Percentiles rank a stretch among this genome's conserved stretches.
phyloP scores from a whole-genome alignment of 148 eudicot species.

The Heliosperma pusillum region DNA sequence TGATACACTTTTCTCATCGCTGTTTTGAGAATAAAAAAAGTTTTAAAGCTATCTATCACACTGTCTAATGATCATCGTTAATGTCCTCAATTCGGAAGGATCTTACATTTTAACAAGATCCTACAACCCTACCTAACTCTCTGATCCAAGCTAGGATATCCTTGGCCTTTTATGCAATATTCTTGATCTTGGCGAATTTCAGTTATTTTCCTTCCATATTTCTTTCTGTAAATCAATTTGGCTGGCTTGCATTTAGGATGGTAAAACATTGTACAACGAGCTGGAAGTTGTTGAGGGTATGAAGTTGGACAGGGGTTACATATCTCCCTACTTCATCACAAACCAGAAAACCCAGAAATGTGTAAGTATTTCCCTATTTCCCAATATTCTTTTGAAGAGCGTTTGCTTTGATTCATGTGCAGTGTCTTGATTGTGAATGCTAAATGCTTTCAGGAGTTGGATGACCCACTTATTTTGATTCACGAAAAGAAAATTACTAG shows the following conservation, averaged over 20 bases:
- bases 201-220: neutral
- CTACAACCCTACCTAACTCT: neutral
- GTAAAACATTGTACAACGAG: constrained; percentile 68
- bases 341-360: constrained; percentile 93
- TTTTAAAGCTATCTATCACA: no score
- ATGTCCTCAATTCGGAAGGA: neutral
- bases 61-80: no score
- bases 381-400: neutral
- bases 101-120: neutral
- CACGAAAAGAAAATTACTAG: constrained; percentile 93
- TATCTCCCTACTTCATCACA: constrained; percentile 94
- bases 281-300: constrained; percentile 24
- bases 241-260: constrained; percentile 41
- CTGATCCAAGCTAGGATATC: neutral
- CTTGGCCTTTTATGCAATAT: neutral
- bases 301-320: constrained; percentile 92
- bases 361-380: constrained; percentile 33
- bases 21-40: neutral
- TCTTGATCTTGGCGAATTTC: neutral
- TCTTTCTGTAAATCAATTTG: neutral
- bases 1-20: neutral
- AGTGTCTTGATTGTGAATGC: neutral
- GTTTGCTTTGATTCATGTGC: neutral
- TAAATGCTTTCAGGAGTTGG: constrained; percentile 50
- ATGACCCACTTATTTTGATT: constrained; percentile 81